Evolutionary conservation across 176 grass and related monocot genomes (phyloP).

Genomic region (Aegilops longissima): DNA sequence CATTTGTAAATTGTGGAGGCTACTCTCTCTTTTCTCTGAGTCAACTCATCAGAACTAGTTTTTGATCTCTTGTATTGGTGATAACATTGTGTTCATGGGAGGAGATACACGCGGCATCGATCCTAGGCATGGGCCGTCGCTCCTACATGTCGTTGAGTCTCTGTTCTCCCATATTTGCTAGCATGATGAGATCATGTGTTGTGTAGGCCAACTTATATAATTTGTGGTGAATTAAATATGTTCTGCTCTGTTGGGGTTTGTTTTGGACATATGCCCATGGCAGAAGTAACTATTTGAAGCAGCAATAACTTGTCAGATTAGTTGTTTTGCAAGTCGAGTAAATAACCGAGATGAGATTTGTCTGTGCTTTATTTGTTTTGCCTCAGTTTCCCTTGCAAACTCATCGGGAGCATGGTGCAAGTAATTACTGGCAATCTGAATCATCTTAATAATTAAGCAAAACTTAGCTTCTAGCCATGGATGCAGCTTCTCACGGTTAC

Average conservation of each 20-base stretch:
- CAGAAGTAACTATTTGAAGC: constrained; percentile 15
- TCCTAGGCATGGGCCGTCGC: constrained; percentile 1
- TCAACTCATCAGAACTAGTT: constrained; percentile 26
- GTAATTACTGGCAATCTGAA: not conserved
- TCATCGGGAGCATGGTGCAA: not conserved
- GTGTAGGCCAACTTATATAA: constrained; percentile 25
- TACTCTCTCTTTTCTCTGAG: constrained; percentile 15
- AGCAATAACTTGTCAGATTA: constrained; percentile 1
- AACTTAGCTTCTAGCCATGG: not conserved
- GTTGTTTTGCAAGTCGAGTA: not conserved
- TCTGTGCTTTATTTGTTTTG: not conserved
- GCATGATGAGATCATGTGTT: constrained; percentile 31
- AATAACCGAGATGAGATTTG: not conserved
- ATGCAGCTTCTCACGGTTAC: too few species aligned
- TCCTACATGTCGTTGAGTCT: constrained; percentile 12
- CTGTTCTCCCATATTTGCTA: constrained; percentile 28
- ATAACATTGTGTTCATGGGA: constrained; percentile 14
- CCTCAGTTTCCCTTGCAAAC: not conserved
- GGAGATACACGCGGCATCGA: not conserved
- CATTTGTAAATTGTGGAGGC: constrained; percentile 42
- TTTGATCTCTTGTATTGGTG: constrained; percentile 34
- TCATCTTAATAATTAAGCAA: not conserved
- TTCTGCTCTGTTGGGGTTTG: constrained; percentile 7
- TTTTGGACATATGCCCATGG: constrained; percentile 1
- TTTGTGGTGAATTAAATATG: constrained; percentile 28